Evolutionary conservation across 139 green algal genomes (phyloP), one percentile per base, ranked within the genome.

Genomic region (Protoeuglena noctilucae): DNA sequence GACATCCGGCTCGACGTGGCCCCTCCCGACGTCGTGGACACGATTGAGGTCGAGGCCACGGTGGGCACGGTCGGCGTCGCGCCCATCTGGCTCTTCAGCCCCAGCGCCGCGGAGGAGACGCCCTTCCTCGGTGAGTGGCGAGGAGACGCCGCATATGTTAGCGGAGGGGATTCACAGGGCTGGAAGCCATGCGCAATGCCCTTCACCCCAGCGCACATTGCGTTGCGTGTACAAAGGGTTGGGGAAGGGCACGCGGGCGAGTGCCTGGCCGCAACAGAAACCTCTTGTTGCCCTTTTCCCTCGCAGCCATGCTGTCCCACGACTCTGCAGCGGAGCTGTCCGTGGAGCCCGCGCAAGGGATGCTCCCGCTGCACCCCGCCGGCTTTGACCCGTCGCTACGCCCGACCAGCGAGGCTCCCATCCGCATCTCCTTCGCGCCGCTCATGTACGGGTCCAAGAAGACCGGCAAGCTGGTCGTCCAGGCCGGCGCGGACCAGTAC

Each of bases 1-100:
- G 55, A 60, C 28, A n/a, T 75, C 49, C 50, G 66, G 30, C 41
- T 76, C 23, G 39, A 61, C 39, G 63, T 30, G 16, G 41, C 53
- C 3, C 48, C 47, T 12, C 54, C 61, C 6, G 61, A 67, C 6
- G 52, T 57, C 34, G 61, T 62, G 39, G 61, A 47, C 45, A 55
- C 21, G 28, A 2, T 66, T 3, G n/a, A 46, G 19, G 4, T 66
- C 22, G 51, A 60, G 51, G 52, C 60, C 25, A 26, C 43, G 29
- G 53, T 60, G 39, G 46, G 46, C 19, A 43, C 34, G 34, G 12
- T 12, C 9, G 9, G 12, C 34, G 12, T 43, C 34, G 34, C 34
- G 34, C 34, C 34, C 9, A 43, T 43, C 34, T 43, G 34, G 34
- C 7, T 43, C 34, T 43, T 43, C 34, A 12, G 9, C 9, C 34